Evolutionary conservation across 805 yeast species (phyloP), one percentile per base, ranked within the genome.

Genomic region (Wickerhamiella sorbophila): DNA sequence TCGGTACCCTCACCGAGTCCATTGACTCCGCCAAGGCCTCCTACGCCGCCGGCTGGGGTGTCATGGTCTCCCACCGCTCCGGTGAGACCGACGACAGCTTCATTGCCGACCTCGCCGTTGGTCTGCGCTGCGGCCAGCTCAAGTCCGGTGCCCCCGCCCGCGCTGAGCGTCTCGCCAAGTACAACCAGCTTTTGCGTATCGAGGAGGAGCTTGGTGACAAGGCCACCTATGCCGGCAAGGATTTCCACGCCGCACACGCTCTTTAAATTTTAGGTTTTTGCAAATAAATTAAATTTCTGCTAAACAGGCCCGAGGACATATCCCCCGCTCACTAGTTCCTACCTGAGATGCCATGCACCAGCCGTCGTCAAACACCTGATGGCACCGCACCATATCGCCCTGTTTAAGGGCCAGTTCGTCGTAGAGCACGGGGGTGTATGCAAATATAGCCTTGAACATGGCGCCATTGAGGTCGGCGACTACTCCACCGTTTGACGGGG

Each of bases 81-180:
- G 98, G 98, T 74, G 98, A 88, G 77, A 87, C 96, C 56, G 98
- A 91, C 75, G 98, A 91, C 72, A 80, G 93, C 61, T 79, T 84
- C 74, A 88, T 88, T 68, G 97, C 98, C 63, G 97, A 88, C 71
- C 77, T 88, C 65, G 74, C 85, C 61, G 98, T 91, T 60, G 97
- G 97, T 75, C 77, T 88, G 68, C 85, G 96, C 79, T 60, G 94
- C 55, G 98, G 96, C 67, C 97, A 88, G 77, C 83, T 88, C 71
- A 88, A 88, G 87, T 84, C 96, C 57, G 98, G 98, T 79, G 97
- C 98, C 65, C 97, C 97, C 65, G 95, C 96, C 58, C 87, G 98
- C 76, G 84, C 96, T 56, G 98, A 88, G 77, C 88, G 98, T 80
- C 80, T 91, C 70, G 97, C 97, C 67, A 88, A 88, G 75, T 79